These are phyloP conservation scores for Torulaspora indica DNA, from an alignment of 805 yeast genomes.

Conservation along the genomic window DNA sequence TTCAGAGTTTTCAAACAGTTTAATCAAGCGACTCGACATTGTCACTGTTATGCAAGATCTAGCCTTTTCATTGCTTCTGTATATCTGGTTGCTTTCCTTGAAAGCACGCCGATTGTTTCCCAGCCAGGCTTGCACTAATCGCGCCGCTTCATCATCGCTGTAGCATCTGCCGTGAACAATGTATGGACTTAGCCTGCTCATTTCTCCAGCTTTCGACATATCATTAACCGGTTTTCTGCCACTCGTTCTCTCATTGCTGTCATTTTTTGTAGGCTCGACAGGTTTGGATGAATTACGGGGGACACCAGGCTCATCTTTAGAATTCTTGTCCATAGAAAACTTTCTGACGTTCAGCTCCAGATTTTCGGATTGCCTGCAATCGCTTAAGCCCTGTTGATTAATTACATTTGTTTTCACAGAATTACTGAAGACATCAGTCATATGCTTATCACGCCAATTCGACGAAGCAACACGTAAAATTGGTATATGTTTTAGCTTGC, in stretches of 20 bases:
- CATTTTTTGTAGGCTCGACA: too few relatives aligned
- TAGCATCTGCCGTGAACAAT: conserved; percentile 23
- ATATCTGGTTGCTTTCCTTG: conserved; percentile 38
- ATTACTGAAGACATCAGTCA: background rate
- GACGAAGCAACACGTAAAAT: background rate
- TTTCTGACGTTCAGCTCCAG: conserved; percentile 18
- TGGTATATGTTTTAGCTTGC: background rate
- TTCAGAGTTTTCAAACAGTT: conserved; percentile 28
- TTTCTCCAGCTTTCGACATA: background rate
- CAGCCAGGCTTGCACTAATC: conserved; percentile 7
- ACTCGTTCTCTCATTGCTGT: too few relatives aligned
- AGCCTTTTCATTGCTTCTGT: conserved; percentile 47
- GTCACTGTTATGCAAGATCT: conserved; percentile 47
- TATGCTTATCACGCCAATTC: background rate
- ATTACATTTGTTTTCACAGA: background rate
- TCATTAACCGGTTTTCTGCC: background rate
- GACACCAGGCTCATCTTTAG: background rate
- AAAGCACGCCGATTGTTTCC: conserved; percentile 15
- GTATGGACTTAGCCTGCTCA: conserved; percentile 15
- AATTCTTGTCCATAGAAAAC: conserved; percentile 8
- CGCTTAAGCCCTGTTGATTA: background rate
- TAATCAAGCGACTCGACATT: conserved; percentile 36
- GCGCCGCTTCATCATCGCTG: conserved; percentile 23
- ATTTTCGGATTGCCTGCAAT: background rate
- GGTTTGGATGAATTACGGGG: background rate